Evolutionary conservation across 2,329 filamentous ascomycete genomes (phyloP).

Genomic region (Pyricularia sp.): DNA sequence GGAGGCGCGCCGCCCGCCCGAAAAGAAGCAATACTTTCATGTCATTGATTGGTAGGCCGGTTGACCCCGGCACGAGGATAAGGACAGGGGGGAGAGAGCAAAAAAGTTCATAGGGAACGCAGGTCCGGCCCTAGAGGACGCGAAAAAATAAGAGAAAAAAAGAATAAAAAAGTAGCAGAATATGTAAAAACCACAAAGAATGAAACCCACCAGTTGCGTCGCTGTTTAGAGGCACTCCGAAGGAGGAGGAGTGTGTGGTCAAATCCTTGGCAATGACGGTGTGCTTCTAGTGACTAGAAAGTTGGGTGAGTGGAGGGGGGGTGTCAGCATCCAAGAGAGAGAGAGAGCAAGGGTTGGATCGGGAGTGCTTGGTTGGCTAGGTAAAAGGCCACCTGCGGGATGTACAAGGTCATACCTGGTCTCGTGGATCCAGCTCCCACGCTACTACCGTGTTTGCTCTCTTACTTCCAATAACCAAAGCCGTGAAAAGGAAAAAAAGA

Average conservation of each 20-base stretch:
- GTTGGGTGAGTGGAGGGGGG: background rate
- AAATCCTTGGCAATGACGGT: background rate
- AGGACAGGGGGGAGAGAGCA: background rate
- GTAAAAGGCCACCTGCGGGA: background rate
- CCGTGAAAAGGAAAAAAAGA: conserved; percentile 9
- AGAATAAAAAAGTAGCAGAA: background rate
- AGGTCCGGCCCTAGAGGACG: background rate
- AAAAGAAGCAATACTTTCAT: background rate
- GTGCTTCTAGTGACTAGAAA: background rate
- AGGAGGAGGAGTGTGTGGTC: conserved; percentile 1
- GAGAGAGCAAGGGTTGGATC: background rate
- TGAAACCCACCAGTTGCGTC: background rate
- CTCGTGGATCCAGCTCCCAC: background rate
- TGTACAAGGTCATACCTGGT: background rate
- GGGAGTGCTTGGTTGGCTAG: background rate
- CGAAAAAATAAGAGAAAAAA: background rate
- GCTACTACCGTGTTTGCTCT: background rate
- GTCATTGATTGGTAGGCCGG: background rate
- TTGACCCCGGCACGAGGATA: background rate
- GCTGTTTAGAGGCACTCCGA: background rate
- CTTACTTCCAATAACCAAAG: background rate
- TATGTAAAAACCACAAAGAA: background rate
- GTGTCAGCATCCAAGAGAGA: background rate
- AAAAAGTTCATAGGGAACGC: background rate
- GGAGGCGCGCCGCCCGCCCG: background rate